Conservation (phyloP, 805 yeast species). For the Saccharomyces paradoxus region DNA sequence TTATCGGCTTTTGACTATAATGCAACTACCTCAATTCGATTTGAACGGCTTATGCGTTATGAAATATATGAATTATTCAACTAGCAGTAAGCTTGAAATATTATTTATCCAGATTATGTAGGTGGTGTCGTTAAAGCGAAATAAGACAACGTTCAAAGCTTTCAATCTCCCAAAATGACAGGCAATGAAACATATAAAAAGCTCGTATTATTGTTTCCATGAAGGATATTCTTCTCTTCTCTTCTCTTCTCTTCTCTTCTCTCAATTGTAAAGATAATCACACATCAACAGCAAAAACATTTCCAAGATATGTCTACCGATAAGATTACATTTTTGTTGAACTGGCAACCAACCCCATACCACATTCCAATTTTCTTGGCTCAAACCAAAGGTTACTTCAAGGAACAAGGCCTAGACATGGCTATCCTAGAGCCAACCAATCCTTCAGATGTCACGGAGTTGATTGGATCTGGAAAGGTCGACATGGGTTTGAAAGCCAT, state of each 20-base stretch:
- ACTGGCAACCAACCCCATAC: constrained; percentile 51
- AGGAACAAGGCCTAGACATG: constrained; percentile 42
- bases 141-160: too few relatives aligned
- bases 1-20: too few relatives aligned
- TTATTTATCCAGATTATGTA: too few relatives aligned
- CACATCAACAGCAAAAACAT: not conserved
- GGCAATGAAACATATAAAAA: not conserved
- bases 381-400: constrained; percentile 42
- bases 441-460: constrained; percentile 51
- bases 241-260: too few relatives aligned
- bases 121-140: too few relatives aligned
- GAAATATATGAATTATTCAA: too few relatives aligned
- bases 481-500: constrained; percentile 55
- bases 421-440: constrained; percentile 49
- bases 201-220: not conserved
- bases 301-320: constrained; percentile 33
- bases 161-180: not conserved
- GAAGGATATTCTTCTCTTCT: not conserved
- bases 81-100: too few relatives aligned
- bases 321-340: constrained; percentile 43
- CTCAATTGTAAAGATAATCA: not conserved
- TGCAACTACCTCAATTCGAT: too few relatives aligned
- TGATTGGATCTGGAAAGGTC: constrained; percentile 48
- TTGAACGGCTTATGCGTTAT: too few relatives aligned
- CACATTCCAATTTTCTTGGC: constrained; percentile 47